phyloP scores from a whole-genome alignment of 177 flowering plant genomes.

The Vitis hybrid region DNA sequence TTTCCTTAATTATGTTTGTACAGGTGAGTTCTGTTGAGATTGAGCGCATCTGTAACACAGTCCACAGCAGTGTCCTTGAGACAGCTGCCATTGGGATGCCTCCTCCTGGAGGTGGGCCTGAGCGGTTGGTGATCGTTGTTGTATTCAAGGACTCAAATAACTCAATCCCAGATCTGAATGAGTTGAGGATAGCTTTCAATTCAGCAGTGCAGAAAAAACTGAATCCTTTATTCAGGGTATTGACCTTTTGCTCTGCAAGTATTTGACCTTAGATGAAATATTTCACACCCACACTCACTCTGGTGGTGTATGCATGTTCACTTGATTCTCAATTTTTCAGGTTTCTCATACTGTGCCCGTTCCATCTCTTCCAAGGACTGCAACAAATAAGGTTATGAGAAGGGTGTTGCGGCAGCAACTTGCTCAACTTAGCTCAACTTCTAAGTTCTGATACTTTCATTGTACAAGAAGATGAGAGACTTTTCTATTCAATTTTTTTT shows the following conservation, averaged over 20 bases:
- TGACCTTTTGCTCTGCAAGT: neutral
- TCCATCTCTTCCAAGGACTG: slow-evolving; percentile 85
- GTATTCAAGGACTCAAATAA: slow-evolving; percentile 61
- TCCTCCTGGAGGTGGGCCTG: slow-evolving; percentile 89
- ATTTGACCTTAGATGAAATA: neutral
- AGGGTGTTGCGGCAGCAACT: slow-evolving; percentile 82
- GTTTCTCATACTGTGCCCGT: slow-evolving; percentile 51
- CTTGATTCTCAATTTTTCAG: slow-evolving; percentile 33
- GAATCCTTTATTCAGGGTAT: slow-evolving; percentile 91
- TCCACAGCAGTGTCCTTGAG: slow-evolving; percentile 59
- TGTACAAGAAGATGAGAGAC: too few relatives aligned
- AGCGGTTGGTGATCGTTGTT: slow-evolving; percentile 68
- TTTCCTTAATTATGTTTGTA: neutral
- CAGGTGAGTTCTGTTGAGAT: slow-evolving; percentile 99
- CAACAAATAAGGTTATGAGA: slow-evolving; percentile 93
- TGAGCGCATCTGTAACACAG: slow-evolving; percentile 78
- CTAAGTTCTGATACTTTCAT: slow-evolving; percentile 38
- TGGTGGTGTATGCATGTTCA: neutral
- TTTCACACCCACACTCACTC: neutral
- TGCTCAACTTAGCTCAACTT: slow-evolving; percentile 30
- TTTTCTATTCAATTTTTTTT: too few relatives aligned
- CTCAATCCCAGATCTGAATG: slow-evolving; percentile 34
- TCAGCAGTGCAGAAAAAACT: slow-evolving; percentile 73
- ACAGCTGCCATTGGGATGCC: slow-evolving; percentile 95
- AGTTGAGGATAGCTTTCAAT: slow-evolving; percentile 59